A percentile compares a stretch with the other conserved stretches of the same genome.
Evolutionary conservation across 345 rosid genomes (phyloP).

Genomic region (Kernera saxatilis): DNA sequence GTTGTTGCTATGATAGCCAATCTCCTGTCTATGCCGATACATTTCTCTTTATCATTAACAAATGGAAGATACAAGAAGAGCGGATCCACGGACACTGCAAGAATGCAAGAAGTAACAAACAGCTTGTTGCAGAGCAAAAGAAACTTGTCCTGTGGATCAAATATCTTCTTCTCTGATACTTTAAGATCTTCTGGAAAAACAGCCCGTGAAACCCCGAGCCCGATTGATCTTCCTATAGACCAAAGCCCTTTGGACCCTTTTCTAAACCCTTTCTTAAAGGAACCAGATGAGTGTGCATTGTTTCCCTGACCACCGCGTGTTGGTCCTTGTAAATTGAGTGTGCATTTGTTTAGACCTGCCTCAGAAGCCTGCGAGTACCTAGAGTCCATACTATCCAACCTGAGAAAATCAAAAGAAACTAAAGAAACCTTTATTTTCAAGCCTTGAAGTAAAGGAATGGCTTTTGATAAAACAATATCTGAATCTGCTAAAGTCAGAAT

Average conservation of each 20-base stretch:
- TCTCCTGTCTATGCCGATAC: constrained; percentile 69
- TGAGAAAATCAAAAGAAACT: constrained; percentile 33
- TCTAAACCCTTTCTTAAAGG: constrained; percentile 69
- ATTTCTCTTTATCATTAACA: constrained; percentile 37
- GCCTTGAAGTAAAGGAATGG: neutral
- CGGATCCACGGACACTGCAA: constrained; percentile 87
- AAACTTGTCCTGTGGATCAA: constrained; percentile 93
- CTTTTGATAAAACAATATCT: neutral
- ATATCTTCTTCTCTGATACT: constrained; percentile 72
- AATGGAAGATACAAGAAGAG: constrained; percentile 92
- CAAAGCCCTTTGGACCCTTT: constrained; percentile 90
- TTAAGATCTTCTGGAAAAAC: constrained; percentile 97
- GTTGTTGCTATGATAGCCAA: constrained; percentile 73
- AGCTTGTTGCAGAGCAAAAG: constrained; percentile 74
- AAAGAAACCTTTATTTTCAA: neutral
- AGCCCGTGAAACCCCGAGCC: constrained; percentile 86
- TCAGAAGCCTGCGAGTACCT: constrained; percentile 66
- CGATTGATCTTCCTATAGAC: constrained; percentile 84
- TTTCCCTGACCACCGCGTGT: constrained; percentile 37
- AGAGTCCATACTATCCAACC: constrained; percentile 96
- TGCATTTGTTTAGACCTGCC: constrained; percentile 53
- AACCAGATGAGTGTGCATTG: constrained; percentile 54
- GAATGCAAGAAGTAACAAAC: constrained; percentile 71
- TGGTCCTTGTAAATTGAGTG: constrained; percentile 65
- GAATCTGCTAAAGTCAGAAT: neutral